phyloP scores from a whole-genome alignment of 805 yeast species.

The Pichia thaimueangensis region DNA sequence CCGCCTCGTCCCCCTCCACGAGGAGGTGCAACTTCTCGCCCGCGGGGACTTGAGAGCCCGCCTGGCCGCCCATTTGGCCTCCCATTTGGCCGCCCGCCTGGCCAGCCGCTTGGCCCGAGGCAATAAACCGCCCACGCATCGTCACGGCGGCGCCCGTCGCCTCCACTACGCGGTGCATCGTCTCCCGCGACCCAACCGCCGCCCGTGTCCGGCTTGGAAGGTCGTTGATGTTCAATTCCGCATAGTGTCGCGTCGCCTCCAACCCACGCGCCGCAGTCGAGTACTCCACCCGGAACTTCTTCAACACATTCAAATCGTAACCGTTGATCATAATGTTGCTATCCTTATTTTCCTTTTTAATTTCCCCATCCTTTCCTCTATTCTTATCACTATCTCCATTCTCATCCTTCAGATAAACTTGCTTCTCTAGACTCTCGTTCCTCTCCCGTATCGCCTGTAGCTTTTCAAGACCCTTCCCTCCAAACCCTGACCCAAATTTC shows the following conservation, averaged over 20 bases:
- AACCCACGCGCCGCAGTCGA: slow-evolving; percentile 29
- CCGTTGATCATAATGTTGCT: slow-evolving; percentile 17
- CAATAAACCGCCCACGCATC: slow-evolving; percentile 74
- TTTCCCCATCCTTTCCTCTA: slow-evolving; percentile 15
- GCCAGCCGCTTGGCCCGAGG: too few relatives aligned
- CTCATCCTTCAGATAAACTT: slow-evolving; percentile 40
- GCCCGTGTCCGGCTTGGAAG: slow-evolving; percentile 76
- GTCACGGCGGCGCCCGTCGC: slow-evolving; percentile 72
- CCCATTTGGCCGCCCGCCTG: too few relatives aligned
- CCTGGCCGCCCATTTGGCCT: slow-evolving; percentile 63
- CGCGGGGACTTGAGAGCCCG: slow-evolving; percentile 43
- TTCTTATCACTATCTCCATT: slow-evolving; percentile 16
- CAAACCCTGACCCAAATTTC: slow-evolving; percentile 70
- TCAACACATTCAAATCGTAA: slow-evolving; percentile 21
- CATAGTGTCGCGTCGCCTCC: not conserved
- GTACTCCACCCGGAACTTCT: slow-evolving; percentile 41
- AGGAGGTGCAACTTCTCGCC: slow-evolving; percentile 73
- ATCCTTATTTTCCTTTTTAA: slow-evolving; percentile 25
- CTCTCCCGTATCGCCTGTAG: slow-evolving; percentile 57
- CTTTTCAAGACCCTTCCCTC: slow-evolving; percentile 85
- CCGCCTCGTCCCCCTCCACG: slow-evolving; percentile 65
- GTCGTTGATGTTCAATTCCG: slow-evolving; percentile 57
- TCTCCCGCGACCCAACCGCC: slow-evolving; percentile 65
- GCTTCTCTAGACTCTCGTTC: slow-evolving; percentile 43
- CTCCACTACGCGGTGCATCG: slow-evolving; percentile 58